Evolutionary conservation across 768 basidiomycete species (phyloP), one percentile per base, ranked within the genome.

Genomic region (Neoboletus magnificus): DNA sequence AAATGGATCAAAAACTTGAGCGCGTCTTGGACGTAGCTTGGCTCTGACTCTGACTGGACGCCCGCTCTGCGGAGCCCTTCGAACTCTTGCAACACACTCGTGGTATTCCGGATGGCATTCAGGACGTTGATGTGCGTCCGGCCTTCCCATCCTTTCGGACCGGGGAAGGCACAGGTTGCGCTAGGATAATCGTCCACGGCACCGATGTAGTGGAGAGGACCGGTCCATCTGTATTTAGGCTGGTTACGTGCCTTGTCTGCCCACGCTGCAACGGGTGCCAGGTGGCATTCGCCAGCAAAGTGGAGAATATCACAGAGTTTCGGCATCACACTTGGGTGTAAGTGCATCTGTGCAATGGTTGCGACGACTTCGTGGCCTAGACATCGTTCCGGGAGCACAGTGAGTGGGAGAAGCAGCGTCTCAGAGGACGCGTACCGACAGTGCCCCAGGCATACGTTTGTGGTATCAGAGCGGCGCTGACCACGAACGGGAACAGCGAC

Each of bases 1-100:
- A 93, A 98, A 71, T 99, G 97, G 30, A 95, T 81, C 32, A 99
- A 76, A 76, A 97, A 99, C 70, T 91, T 89, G 63, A 98, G 77
- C 2, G 96, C 91, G 62, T 93, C 89, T 64, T 87, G 84, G 2
- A 85, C 85, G 12, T 67, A 71, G 6, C 58, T 70, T 0, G 64
- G 64, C 16, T 73, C 71, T 2, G 64, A 44, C 11, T 55, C 54
- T 5, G 3, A 25, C 3, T 35, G 23, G 37, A 40, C 23, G 5
- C 53, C 59, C 2, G 41, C 58, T 18, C 32, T 60, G 35, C 58
- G 54, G 30, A 33, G 2, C 32, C 64, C 66, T 30, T 73, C 74
- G 66, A 81, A 85, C 9, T 79, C 77, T 43, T 77, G 77, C 22
- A 93, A 68, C 33, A 87, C 76, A 20, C 65, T 71, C 0, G 91